Evolutionary conservation across 2,329 filamentous ascomycete species (phyloP), one percentile per base, ranked within the genome.

Genomic region (Hymenoscyphus linearis): DNA sequence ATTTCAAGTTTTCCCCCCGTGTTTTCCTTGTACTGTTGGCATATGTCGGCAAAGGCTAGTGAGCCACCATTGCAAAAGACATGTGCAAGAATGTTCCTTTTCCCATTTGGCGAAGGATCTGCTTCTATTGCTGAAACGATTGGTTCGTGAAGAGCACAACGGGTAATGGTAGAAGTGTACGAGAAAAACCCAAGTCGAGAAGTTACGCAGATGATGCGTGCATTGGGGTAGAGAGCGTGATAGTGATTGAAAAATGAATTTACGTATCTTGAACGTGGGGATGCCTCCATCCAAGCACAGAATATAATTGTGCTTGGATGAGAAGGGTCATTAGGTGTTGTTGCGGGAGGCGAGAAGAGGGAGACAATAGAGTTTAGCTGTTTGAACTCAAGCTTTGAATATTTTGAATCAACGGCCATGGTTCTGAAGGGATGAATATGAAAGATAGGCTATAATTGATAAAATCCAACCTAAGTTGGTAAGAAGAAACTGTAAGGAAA

Each of bases 271-370:
- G 66, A 66, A 54, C 50, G 61, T 1, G 64, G 61, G 10, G 60
- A 61, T 31, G 52, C 62, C 13, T 62, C 66, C 64, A 67, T 66
- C 66, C 64, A 67, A 44, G 58, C 55, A 40, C 60, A 63, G 25
- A 67, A 59, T 13, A 67, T 58, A 27, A 66, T 67, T 16, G 59
- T 63, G 27, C 61, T 66, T 60, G 63, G 63, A 16, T 66, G 57
- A 44, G 59, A 44, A 35, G 47, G 4, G 34, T 40, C 25, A 12
- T 35, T 3, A 4, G 31, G 18, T 27, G 55, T 9, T 0, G 60
- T 36, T 14, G 35, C 27, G 2, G 65, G 58, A 22, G 64, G 60
- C 1, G 57, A 60, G 58, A 61, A 66, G 16, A 65, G 57, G 2
- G 61, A 66, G 26, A 62, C 31, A 16, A 62, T 57, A 2, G 61